Base-by-base conservation (phyloP, 306 rosid genomes). In the Fagus crenata region DNA sequence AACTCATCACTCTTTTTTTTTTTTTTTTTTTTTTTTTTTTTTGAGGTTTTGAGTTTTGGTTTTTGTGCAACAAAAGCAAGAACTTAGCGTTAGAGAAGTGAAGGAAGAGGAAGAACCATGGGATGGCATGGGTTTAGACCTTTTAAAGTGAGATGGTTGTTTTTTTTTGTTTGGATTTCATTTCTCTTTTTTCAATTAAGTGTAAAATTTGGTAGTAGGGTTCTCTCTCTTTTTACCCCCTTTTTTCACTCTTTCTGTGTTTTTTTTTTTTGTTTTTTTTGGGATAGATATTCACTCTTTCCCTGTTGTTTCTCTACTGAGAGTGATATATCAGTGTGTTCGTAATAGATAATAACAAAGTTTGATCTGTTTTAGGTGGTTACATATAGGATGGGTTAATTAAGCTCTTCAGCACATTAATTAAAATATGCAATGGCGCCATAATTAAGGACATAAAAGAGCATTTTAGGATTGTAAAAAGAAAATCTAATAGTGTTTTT, bases 1-100 rank as follows among this genome's bases (percentile, higher is more conserved):
- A 86, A 80, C 97, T 93, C 97, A 91, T 91, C 73, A 49, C 71
- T 55, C 22, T 59, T 11, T 3, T 14, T 59, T 59, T 32, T 55
- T 4, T 9, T 2, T n/a, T 2, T 55, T 7, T 22, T 22, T 22
- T 22, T 22, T 22, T n/a, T n/a, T n/a, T n/a, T 22, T 22, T 22
- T 22, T 22, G 28, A n/a, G 61, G 32, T 55, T 18, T 22, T 22
- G 28, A 22, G 28, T 22, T 22, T 18, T 18, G 1, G 32, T 6
- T 6, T 55, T n/a, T 60, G 40, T 31, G 28, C 28, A 22, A 0
- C 28, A 22, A 22, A 1, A 60, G 11, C 67, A 31, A 60, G 28
- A 60, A 2, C 40, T 22, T 32, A 39, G 40, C 12, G 39, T 60
- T 12, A 60, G 39, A 60, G 67, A 31, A 60, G 7, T 22, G 28